These are phyloP conservation scores for Mycena albidolilacea DNA, from an alignment of 768 basidiomycete species.

Conservation along the genomic window DNA sequence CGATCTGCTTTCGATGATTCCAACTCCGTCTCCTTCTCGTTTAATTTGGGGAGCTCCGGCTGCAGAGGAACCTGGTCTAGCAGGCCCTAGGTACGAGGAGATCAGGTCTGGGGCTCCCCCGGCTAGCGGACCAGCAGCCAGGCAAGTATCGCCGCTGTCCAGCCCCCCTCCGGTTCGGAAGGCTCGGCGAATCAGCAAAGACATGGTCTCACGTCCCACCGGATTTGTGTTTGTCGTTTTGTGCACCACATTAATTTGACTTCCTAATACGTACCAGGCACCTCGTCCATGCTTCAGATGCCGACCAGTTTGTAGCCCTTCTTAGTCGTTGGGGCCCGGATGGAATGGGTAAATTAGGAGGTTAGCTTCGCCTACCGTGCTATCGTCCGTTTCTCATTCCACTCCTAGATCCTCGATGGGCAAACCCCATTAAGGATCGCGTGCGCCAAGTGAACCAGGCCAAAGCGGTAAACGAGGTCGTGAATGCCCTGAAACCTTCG, in stretches of 20 bases:
- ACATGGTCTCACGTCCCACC: conserved; percentile 89
- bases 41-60: conserved; percentile 68
- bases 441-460: conserved; percentile 78
- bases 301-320: conserved; percentile 89
- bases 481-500: conserved; percentile 77
- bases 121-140: conserved; percentile 48
- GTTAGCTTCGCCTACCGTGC: conserved; percentile 59
- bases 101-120: conserved; percentile 50
- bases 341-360: conserved; percentile 89
- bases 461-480: conserved; percentile 83
- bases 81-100: conserved; percentile 81
- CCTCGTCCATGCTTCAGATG: conserved; percentile 92
- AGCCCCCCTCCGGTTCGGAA: conserved; percentile 59
- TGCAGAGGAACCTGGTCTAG: conserved; percentile 60
- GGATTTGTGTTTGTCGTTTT: conserved; percentile 82
- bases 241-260: conserved; percentile 37
- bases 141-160: conserved; percentile 50
- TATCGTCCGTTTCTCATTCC: conserved; percentile 45
- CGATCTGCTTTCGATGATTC: conserved; percentile 85
- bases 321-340: conserved; percentile 92
- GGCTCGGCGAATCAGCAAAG: conserved; percentile 83
- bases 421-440: conserved; percentile 86
- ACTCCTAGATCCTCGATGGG: conserved; percentile 87
- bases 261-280: conserved; percentile 68
- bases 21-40: conserved; percentile 78